Base-by-base conservation (phyloP, 345 rosid species). In the Dovyalis caffra region DNA sequence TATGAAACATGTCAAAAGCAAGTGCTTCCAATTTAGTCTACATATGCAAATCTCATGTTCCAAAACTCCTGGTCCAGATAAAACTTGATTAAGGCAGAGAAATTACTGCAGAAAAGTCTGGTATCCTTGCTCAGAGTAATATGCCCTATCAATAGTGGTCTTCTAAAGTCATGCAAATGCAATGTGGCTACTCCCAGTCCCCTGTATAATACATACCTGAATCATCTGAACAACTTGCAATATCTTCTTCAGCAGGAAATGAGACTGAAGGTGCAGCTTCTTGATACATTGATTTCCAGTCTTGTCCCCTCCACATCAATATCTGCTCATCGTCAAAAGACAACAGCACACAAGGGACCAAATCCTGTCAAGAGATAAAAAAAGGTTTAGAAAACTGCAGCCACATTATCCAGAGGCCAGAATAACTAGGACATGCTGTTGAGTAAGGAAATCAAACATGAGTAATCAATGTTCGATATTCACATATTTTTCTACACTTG, bases 321-420 rank as follows among this genome's bases (percentile, higher is more conserved):
- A 94, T 87, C 74, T 92, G 98, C 83, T 89, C 97, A 67, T 94
- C 91, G 25, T 90, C 98, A 69, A 92, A 94, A 68, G 97, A 91
- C 79, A 94, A 79, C 73, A 94, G 91, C 79, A 92, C 89, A 10
- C 97, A 94, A 28, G 98, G 99, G 76, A 91, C 97, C 79, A 95
- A 82, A 56, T 91, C 97, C 99, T 95, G 86, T 8, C 16, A 68
- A 68, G 12, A 63, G 53, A 70, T 34, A 53, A 35, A 28, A 38
- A 74, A 57, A 38, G 33, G 10, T 43, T 73, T n/a, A 12, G 29
- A 33, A 62, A 62, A 66, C 20, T 21, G 53, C 61, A 66, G 67
- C 64, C 21, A 69, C 11, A 33, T 29, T 26, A 34, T 23, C 63
- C 56, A 60, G 53, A 78, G n/a, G 12, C 58, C 51, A 57, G 53